Evolutionary conservation across 2,329 filamentous ascomycete species (phyloP).

Genomic region (Trichoderma sp.): DNA sequence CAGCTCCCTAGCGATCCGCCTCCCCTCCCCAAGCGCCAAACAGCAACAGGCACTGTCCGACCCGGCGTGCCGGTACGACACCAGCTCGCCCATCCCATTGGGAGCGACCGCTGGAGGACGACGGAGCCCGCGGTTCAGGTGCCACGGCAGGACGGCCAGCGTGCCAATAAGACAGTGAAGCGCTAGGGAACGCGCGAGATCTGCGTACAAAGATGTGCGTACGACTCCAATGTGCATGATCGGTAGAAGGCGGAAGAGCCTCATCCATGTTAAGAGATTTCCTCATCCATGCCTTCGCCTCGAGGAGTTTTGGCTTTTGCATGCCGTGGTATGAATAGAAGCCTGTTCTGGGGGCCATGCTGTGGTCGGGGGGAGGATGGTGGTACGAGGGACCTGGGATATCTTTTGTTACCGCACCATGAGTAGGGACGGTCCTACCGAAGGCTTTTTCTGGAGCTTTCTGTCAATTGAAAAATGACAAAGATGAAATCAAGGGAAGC

Average conservation of each 20-base stretch:
- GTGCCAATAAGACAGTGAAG: slow-evolving; percentile 22
- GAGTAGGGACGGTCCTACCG: not conserved
- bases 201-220: slow-evolving; percentile 28
- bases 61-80: slow-evolving; percentile 20
- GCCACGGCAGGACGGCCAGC: slow-evolving; percentile 24
- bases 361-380: not conserved
- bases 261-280: slow-evolving; percentile 23
- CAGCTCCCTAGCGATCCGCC: slow-evolving; percentile 17
- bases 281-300: slow-evolving; percentile 24
- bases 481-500: no score
- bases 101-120: not conserved
- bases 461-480: not conserved
- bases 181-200: slow-evolving; percentile 28
- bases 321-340: slow-evolving; percentile 24
- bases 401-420: not conserved
- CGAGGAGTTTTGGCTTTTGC: slow-evolving; percentile 13
- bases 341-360: not conserved
- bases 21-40: not conserved
- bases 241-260: slow-evolving; percentile 21
- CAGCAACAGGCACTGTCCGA: slow-evolving; percentile 20
- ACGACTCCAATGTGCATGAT: slow-evolving; percentile 29
- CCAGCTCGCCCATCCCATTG: slow-evolving; percentile 22
- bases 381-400: not conserved
- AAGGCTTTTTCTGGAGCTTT: not conserved
- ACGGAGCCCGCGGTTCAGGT: slow-evolving; percentile 10